Evolutionary conservation across 257 asterid species (phyloP), one percentile per base, ranked within the genome.

Genomic region (Plantago major): DNA sequence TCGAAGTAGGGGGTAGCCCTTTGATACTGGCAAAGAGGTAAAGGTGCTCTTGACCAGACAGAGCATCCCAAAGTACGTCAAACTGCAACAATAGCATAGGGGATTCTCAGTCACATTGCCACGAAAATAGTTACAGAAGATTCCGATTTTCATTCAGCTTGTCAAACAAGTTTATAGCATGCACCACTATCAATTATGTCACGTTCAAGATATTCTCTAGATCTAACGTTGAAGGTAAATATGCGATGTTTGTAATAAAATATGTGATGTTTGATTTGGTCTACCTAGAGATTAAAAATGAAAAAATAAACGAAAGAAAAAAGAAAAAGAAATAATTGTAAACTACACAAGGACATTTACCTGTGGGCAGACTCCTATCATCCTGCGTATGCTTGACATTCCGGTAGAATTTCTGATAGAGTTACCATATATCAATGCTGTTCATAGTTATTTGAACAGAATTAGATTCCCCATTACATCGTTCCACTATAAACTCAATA

Each of bases 321-420:
- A 33, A 43, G 60, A 54, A 59, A 60, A 11, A 60, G 46, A 42
- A 61, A 43, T 40, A 69, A 57, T 69, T 63, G 40, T 33, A 59
- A 49, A 61, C 42, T 54, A 46, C 57, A 46, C 42, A 77, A 60
- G 63, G 62, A 79, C 51, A 53, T 52, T 66, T 68, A 82, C 99
- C 90, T 92, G 99, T 42, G 99, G 95, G 70, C 99, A 92, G 78
- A 92, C 97, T 65, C 99, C 99, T 53, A 86, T 89, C 86, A 84
- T 84, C 73, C 74, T 79, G 68, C 93, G 86, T 65, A 92, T 86
- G 73, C 71, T 80, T 46, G 91, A 78, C 91, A 92, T 89, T 62
- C 94, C 95, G 22, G 77, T 78, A 26, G 99, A 79, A 70, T 81
- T 89, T 68, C 91, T 79, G 64, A 92, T 78, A 63, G 99, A 92